Base-by-base conservation (phyloP, 2,329 filamentous ascomycete species). In the Aspergillus floridensis region DNA sequence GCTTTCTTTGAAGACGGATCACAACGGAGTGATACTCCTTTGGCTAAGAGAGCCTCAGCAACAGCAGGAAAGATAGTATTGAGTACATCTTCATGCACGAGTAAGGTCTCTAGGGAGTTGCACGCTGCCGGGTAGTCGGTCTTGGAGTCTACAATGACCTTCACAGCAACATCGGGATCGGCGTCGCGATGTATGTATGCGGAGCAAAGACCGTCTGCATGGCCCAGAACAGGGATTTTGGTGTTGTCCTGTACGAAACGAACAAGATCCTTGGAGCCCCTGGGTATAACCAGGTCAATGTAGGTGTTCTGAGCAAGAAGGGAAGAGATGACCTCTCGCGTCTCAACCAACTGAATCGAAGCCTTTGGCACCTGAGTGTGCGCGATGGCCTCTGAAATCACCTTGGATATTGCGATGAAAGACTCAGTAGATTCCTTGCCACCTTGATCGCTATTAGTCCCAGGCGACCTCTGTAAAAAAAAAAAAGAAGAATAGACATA, bases 371-470 rank as follows among this genome's bases (percentile, higher is more conserved):
- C 93, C 55, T 84, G 76, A 2, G 91, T 92, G 26, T 77, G 77
- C 19, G 84, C 82, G 12, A 98, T 84, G 10, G 93, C 92, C 48
- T 84, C 76, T 0, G 92, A 93, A 69, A 99, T 96, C 72, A 91
- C 89, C 35, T 82, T 85, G 6, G 93, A 91, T 70, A 99, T 98
- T 67, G 92, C 89, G 61, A 92, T 84, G 74, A 99, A 98, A n/a
- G 92, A 96, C 72, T 96, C 87, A 21, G 89, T 95, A 0, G 93
- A 97, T 77, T 99, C 95, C 74, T 96, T 96, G 65, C 95, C 95
- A 62, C 93, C 87, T 88, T 60, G 26, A 50, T 49, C 11, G 8
- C 47, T 3, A 49, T 56, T n/a, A 63, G 56, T 57, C 16, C 63
- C 55, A 21, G 19, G 32, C n/a, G 38, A n/a, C 24, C 32, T 56